A percentile compares a stretch with the other conserved stretches of the same genome.
phyloP scores from a whole-genome alignment of 1,139 yeast species.

The Sporopachydermia cereana region DNA sequence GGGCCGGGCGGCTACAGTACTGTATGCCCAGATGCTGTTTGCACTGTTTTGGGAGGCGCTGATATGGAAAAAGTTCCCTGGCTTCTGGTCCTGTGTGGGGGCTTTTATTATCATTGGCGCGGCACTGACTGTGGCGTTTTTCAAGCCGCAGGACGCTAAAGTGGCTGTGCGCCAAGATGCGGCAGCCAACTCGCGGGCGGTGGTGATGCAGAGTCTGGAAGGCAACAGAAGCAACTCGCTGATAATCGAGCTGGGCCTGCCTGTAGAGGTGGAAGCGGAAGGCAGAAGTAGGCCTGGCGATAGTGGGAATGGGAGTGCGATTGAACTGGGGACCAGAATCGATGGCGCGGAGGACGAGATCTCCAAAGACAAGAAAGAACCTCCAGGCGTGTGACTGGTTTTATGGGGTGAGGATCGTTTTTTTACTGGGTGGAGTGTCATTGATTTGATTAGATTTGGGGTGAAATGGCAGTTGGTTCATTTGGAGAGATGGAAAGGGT shows the following conservation, averaged over 20 bases:
- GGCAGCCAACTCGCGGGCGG: not conserved
- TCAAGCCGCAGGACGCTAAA: constrained; percentile 28
- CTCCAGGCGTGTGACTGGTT: no score
- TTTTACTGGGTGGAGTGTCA: no score
- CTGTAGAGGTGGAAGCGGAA: not conserved
- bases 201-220: not conserved
- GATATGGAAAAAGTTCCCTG: constrained; percentile 67
- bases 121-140: constrained; percentile 47
- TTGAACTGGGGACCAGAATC: no score
- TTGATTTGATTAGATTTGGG: no score
- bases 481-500: no score
- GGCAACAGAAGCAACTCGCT: not conserved
- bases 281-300: not conserved
- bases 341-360: not conserved
- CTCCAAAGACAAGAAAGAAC: not conserved
- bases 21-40: constrained; percentile 66
- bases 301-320: not conserved
- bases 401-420: no score
- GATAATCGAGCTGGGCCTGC: constrained; percentile 3
- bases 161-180: not conserved
- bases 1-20: constrained; percentile 62
- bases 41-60: constrained; percentile 69
- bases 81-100: constrained; percentile 56
- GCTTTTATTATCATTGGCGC: constrained; percentile 54
- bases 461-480: no score